phyloP scores from a whole-genome alignment of 257 asterid species.

The Euphrasia confusa region DNA sequence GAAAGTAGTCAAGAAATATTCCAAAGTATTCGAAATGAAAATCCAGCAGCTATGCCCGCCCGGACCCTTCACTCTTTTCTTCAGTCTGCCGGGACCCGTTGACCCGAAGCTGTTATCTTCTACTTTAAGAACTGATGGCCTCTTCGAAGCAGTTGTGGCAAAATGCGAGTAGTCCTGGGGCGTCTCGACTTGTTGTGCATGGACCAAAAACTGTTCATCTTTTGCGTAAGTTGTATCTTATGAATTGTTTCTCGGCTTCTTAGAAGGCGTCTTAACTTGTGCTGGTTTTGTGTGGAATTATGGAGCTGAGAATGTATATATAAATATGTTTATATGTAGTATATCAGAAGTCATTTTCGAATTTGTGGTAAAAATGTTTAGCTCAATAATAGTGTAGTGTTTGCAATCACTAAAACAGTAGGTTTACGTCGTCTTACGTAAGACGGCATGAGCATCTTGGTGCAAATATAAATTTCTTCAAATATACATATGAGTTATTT shows the following conservation, averaged over 20 bases:
- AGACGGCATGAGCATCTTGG: too few relatives aligned
- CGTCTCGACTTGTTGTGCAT: neutral
- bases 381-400: too few relatives aligned
- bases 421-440: too few relatives aligned
- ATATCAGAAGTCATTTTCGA: too few relatives aligned
- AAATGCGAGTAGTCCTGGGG: slow-evolving; percentile 32
- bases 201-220: slow-evolving; percentile 17
- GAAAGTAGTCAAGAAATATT: slow-evolving; percentile 39
- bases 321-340: too few relatives aligned
- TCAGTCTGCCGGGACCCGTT: slow-evolving; percentile 79
- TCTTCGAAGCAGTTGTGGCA: slow-evolving; percentile 67
- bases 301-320: too few relatives aligned
- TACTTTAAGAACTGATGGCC: slow-evolving; percentile 64
- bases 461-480: too few relatives aligned
- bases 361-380: too few relatives aligned
- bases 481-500: too few relatives aligned
- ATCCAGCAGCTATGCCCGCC: slow-evolving; percentile 72
- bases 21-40: slow-evolving; percentile 65
- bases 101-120: slow-evolving; percentile 68
- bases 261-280: neutral
- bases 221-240: slow-evolving; percentile 9
- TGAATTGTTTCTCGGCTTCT: slow-evolving; percentile 14
- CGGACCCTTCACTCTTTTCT: slow-evolving; percentile 71
- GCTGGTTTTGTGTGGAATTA: neutral
- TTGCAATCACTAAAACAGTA: too few relatives aligned